Base-by-base conservation (phyloP, 192 early-diverging fungal species). In the Jimgerdemannia flammicorona region DNA sequence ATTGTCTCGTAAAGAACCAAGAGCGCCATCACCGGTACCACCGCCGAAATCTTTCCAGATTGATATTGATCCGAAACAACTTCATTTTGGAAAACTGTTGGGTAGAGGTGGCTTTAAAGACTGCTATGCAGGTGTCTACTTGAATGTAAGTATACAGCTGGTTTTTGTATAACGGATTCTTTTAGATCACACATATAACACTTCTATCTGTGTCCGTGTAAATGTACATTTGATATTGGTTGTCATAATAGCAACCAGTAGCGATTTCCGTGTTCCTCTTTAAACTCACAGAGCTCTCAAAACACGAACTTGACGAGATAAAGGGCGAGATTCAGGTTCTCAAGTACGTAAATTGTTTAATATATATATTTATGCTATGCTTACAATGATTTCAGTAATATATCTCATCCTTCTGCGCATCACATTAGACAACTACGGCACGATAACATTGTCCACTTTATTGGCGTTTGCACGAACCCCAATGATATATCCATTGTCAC, bases 31-130 rank as follows among this genome's bases (percentile, higher is more conserved):
- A 29, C 29, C 29, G 29, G 29, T 29, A 29, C 29, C 29, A 29
- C 29, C 29, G 1, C 29, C 29, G 29, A 29, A 29, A 29, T 29
- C 29, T 29, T 29, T 29, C 29, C 29, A 29, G 29, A 29, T 29
- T 29, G 29, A 29, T 29, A 29, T 29, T 29, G 29, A 29, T 29
- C 29, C 29, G 1, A 29, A 29, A 29, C 29, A 29, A 29, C 29
- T 29, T 29, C 29, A 29, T 29, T 29, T 91, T 74, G 89, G 89
- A 41, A 80, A 81, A 43, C 92, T 92, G 77, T 81, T 93, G 19
- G 92, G 92, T 10, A 87, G 90, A 3, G 92, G 92, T 18, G 92
- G 91, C 11, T 93, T 93, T 79, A 93, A 93, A 74, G 92, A 93
- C 75, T 93, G 92, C 77, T 93, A 84, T 78, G 80, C 83, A 2